phyloP scores from a whole-genome alignment of 2,329 filamentous ascomycete species.

The Biscogniauxia sp. region DNA sequence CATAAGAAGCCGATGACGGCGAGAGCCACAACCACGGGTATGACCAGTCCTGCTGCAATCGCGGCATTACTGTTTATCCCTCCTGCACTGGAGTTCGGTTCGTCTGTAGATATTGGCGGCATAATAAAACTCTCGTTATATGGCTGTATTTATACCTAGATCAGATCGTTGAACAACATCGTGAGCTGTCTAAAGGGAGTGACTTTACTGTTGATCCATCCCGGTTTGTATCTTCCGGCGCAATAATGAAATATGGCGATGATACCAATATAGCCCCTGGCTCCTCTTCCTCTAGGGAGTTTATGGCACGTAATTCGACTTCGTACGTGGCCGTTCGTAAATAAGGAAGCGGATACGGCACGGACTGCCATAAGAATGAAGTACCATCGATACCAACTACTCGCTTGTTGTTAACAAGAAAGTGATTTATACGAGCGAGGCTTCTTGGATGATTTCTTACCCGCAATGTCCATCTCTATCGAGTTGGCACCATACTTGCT shows the following conservation, averaged over 20 bases:
- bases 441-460: constrained; percentile 9
- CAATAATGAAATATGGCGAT: constrained; percentile 22
- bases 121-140: constrained; percentile 9
- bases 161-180: background rate
- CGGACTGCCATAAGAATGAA: constrained; percentile 23
- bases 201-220: constrained; percentile 3
- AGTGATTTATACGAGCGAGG: background rate
- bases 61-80: constrained; percentile 21
- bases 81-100: constrained; percentile 7
- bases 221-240: background rate
- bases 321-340: constrained; percentile 24
- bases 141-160: constrained; percentile 6
- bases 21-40: constrained; percentile 24
- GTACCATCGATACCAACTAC: constrained; percentile 20
- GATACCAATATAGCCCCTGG: constrained; percentile 14
- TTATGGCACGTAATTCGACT: constrained; percentile 19
- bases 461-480: constrained; percentile 21
- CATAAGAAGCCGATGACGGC: constrained; percentile 21
- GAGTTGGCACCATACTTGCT: constrained; percentile 21
- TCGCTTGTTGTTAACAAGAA: background rate
- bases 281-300: constrained; percentile 1
- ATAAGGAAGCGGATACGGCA: constrained; percentile 26
- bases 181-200: background rate
- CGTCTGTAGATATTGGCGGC: constrained; percentile 13
- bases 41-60: constrained; percentile 25